Base-by-base conservation (phyloP, 2,329 filamentous ascomycete species). In the Hypoxylon sp. region DNA sequence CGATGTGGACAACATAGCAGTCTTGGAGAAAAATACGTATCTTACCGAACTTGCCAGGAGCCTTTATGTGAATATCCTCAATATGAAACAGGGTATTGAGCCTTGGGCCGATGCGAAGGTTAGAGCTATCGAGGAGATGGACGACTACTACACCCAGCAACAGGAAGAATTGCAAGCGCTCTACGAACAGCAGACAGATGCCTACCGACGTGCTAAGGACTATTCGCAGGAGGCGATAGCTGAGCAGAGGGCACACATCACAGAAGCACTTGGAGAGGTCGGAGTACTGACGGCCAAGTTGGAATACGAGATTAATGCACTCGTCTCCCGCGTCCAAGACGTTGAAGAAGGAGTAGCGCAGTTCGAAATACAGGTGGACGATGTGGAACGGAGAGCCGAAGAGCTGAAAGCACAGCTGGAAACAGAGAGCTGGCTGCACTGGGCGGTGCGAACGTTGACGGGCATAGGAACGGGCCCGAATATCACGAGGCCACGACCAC, bases 241-340 rank as follows among this genome's bases (percentile, higher is more conserved):
- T 0, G 88, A 90, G 51, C 92, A 97, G 79, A 87, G 90, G 43
- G 84, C 85, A 21, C 85, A 87, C 57, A 82, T 97, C 38, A 87
- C 86, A 3, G 93, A 96, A 75, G 86, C 86, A 14, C 83, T 94
- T 67, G 91, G 91, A 77, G 92, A 96, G 69, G 85, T 98, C 13
- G 94, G 97, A 77, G 87, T 91, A 21, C 83, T 97, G 41, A 89
- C 91, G 2, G 93, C 93, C 19, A 94, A 94, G 79, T 84, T 98
- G 60, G 94, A 98, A 75, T 98, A 98, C 79, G 95, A 98, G 82
- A 90, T 98, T 67, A 88, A 91, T 65, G 89, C 90, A 14, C 82
- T 98, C n/a, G 85, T 89, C 52, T 89, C 90, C 51, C 93, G 93
- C 74, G 91, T 97, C 9, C 87, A 92, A 73, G 95, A 98, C 75